phyloP scores from a whole-genome alignment of 2,329 filamentous ascomycete genomes.

The Fusarium abutilonis region DNA sequence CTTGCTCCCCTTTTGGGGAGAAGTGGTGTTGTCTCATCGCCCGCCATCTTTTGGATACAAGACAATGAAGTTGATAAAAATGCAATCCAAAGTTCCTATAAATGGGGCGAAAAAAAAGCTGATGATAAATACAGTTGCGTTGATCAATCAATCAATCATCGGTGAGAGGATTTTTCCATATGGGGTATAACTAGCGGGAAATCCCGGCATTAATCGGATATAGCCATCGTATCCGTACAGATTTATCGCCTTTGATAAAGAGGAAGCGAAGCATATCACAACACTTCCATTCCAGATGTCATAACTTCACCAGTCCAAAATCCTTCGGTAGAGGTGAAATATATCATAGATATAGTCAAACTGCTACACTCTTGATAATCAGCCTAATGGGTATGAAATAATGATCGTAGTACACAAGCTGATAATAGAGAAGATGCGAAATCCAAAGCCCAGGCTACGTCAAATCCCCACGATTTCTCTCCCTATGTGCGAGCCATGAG shows the following conservation, averaged over 20 bases:
- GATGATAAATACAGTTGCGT: conserved; percentile 32
- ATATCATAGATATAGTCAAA: too few species aligned
- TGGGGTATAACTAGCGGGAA: conserved; percentile 18
- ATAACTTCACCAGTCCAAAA: too few species aligned
- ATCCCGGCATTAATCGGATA: conserved; percentile 28
- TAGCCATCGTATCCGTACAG: neutral
- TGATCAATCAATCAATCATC: conserved; percentile 8
- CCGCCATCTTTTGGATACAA: conserved; percentile 25
- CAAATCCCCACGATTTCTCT: too few species aligned
- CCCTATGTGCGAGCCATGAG: neutral
- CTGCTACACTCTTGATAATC: too few species aligned
- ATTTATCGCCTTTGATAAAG: neutral
- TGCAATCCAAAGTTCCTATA: conserved; percentile 3
- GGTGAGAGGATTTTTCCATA: conserved; percentile 23
- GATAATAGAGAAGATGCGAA: too few species aligned
- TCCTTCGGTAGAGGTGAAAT: too few species aligned
- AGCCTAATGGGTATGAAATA: too few species aligned
- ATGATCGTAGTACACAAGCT: too few species aligned
- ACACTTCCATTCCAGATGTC: too few species aligned
- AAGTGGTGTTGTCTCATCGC: conserved; percentile 41
- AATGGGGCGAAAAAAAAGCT: conserved; percentile 19
- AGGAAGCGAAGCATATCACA: too few species aligned
- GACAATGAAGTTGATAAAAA: neutral
- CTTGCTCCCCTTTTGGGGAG: conserved; percentile 22
- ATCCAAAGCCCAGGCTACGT: conserved; percentile 6